Base-by-base conservation (phyloP, 1,284 basidiomycete species). In the Rhizoctonia solani region DNA sequence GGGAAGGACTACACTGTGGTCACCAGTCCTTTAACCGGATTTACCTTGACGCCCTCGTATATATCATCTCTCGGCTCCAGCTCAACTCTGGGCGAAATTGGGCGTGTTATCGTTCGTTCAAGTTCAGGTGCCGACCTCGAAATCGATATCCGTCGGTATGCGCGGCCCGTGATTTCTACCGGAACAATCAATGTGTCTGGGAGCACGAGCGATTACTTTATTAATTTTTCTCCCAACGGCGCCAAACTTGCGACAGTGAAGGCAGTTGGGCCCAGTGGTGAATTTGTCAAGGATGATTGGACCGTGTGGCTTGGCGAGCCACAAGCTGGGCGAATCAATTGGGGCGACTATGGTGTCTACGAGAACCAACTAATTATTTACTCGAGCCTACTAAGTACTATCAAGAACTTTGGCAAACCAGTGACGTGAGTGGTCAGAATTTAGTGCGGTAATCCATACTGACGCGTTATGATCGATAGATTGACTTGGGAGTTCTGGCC, bases 401-500 rank as follows among this genome's bases (percentile, higher is more conserved):
- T 61, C 34, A 68, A 54, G 67, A 68, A 39, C 46, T 63, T 44
- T 13, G 58, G 46, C 2, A 63, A 61, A 34, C 50, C 59, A 3
- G 59, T 61, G 39, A 59, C 67, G 52, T 68, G 52, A 68, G 53
- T 54, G 21, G 44, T 8, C 65, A 32, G 4, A 5, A 23, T n/a
- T 27, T 21, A 2, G 9, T 8, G 1, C 29, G n/a, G 11, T 1
- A 9, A 37, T 14, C 4, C 21, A 11, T 37, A 27, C 47, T 47
- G 23, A 59, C 34, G n/a, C 29, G 11, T 3, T 32, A 21, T 23
- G 6, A 30, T n/a, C 41, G 16, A 1, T 27, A 69, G 68, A 11
- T 29, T 69, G 50, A 69, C 68, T 3, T 69, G 54, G 55, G 68
- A 69, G 54, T 69, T 69, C 54, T 69, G 68, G 68, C 68, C 68